Base-by-base conservation (phyloP, 257 asterid species). In the Verbascum thapsus region DNA sequence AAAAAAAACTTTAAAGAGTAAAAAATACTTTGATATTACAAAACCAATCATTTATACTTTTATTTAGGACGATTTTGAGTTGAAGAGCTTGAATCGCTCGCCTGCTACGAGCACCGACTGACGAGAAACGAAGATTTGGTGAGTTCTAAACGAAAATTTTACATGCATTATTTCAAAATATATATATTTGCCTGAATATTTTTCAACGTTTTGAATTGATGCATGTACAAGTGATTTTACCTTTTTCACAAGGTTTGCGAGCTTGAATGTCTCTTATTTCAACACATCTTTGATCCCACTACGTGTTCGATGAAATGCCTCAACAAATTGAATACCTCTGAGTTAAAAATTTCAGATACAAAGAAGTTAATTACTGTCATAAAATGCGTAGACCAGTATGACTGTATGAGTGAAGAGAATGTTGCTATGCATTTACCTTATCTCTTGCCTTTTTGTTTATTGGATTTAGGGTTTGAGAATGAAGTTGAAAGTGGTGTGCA, bases 401-500 rank as follows among this genome's bases (percentile, higher is more conserved):
- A n/a, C n/a, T n/a, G n/a, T 26, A 26, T 26, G 32, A 26, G 32
- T 0, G 38, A 10, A 8, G 32, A 20, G 12, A 51, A 51, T 51
- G 39, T 23, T n/a, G 38, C 5, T 22, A 11, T 26, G 11, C 9
- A 22, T 23, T 53, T 32, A 53, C 57, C 40, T 10, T 53, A 23
- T 12, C 38, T 7, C 41, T 26, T 53, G 59, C 41, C 20, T 53
- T 13, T 12, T 20, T 18, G 13, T 53, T 30, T 39, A n/a, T n/a
- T 30, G 40, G 43, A 37, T 12, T 41, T 2, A 1, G 38, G 56
- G n/a, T 3, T 8, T 7, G 20, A 48, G 66, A 56, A 86, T 83
- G 87, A 91, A 88, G 88, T 30, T 83, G 65, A 84, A 68, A 72
- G 83, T 81, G 53, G 92, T 74, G 11, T 74, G 81, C 71, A 82